Base-by-base conservation (phyloP, 1,284 basidiomycete species). In the Microbotryum violaceum region DNA sequence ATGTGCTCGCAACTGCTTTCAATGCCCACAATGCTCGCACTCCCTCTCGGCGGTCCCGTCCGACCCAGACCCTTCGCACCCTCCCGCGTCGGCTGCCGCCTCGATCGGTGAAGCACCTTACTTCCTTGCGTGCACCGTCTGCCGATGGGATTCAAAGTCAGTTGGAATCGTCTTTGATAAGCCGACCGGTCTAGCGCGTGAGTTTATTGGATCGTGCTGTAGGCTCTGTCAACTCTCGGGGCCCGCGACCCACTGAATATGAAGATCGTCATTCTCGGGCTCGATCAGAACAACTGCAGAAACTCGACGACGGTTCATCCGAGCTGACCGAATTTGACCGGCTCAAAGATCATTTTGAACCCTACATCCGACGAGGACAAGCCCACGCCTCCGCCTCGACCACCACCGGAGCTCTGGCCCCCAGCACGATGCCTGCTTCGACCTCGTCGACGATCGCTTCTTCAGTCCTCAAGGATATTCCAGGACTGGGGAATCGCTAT, bases 1-100 rank as follows among this genome's bases (percentile, higher is more conserved):
- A 82, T 98, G 96, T 75, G 91, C 93, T 14, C 83, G 96, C 56
- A 97, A 96, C 73, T 99, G 96, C 79, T 98, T 97, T 76, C 82
- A 87, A 73, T 99, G 96, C 73, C 96, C 96, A 3, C 85, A 84
- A 71, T 98, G 94, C 76, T 82, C 84, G 42, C 89, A 93, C 70
- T 89, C 89, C 0, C 81, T 97, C 6, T 85, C 88, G 18, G 85
- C 92, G 12, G 88, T 94, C 20, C 85, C 90, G 16, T 87, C 89
- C 5, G 91, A 94, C 74, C 87, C 89, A 20, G 63, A 64, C 77
- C 82, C 31, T 75, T 83, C 60, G 81, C 78, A 64, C 75, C 82
- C 48, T 77, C 71, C 65, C 42, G 70, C 66, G 10, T 66, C 71
- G 3, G 70, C 75, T 6, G 70, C 70, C 5, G 73, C 74, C 0